Base-by-base conservation (phyloP, 352 stramenopile species). In the Phytophthora pseudosyringae region DNA sequence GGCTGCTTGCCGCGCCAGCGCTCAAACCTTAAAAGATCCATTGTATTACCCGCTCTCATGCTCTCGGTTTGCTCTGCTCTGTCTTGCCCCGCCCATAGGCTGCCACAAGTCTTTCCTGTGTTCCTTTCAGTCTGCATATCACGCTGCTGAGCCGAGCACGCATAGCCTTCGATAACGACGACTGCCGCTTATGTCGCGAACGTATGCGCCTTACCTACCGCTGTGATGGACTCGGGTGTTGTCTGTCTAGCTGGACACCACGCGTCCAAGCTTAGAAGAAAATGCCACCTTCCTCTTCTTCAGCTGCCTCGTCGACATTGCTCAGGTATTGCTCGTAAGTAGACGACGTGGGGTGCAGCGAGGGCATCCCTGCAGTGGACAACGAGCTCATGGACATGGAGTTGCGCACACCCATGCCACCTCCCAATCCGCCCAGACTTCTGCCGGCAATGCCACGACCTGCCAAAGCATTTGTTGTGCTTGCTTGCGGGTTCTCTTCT, bases 271-370 rank as follows among this genome's bases (percentile, higher is more conserved):
- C 35, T 78, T 90, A 95, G 60, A 95, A 95, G 59, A 94, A 94
- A 62, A 95, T 95, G 26, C 87, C 87, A 36, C 83, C 86, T 64
- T 88, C 75, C 65, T 95, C 86, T 41, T 75, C 59, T 66, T 93
- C 86, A 35, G 80, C 85, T 65, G 78, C 83, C 63, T 94, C 86
- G 60, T 90, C 80, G 61, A 95, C 90, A 72, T 94, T 93, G 73
- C 80, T 94, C 40, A 95, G 87, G 59, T 95, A 95, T 54, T 94
- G 85, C 65, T 94, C 87, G 64, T 94, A 95, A 10, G 87, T 94
- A 26, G 86, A 86, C 32, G 85, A 92, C 33, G 85, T 91, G 18
- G 80, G 73, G 28, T 86, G 73, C 38, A 88, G 66, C 44, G 78
- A 77, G 31, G 64, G 70, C 51, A 79, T 86, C 5, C 71, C 76